Conservation (phyloP, 805 yeast species). For the Ogataea chonburiensis region DNA sequence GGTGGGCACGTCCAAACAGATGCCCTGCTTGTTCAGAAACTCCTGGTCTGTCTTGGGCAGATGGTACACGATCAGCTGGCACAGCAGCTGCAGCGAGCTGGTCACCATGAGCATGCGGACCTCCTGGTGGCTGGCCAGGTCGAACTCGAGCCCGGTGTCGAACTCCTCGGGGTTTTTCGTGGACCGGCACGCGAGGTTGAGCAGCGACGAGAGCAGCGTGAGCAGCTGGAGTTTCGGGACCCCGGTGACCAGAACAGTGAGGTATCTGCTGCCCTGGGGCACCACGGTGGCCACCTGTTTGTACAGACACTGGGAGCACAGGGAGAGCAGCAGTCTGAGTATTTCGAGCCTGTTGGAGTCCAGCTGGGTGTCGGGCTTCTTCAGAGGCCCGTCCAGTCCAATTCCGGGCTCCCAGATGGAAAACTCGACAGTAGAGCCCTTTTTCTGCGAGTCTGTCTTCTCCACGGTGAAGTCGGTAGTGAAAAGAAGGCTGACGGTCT, state of each 20-base stretch:
- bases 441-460: slow-evolving; percentile 4
- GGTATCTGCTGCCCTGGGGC: slow-evolving; percentile 56
- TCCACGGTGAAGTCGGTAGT: slow-evolving; percentile 55
- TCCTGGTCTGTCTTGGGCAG: slow-evolving; percentile 47
- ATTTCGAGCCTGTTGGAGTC: slow-evolving; percentile 71
- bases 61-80: slow-evolving; percentile 61
- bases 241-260: slow-evolving; percentile 52
- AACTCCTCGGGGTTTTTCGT: slow-evolving; percentile 35
- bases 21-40: slow-evolving; percentile 37
- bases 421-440: slow-evolving; percentile 35
- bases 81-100: slow-evolving; percentile 59
- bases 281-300: slow-evolving; percentile 41
- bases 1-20: slow-evolving; percentile 35
- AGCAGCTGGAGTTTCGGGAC: slow-evolving; percentile 48
- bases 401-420: slow-evolving; percentile 82
- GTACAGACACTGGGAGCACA: slow-evolving; percentile 65
- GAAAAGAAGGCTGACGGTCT: slow-evolving; percentile 50
- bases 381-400: slow-evolving; percentile 39
- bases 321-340: slow-evolving; percentile 55
- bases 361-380: slow-evolving; percentile 39
- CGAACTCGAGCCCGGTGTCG: slow-evolving; percentile 46
- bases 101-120: slow-evolving; percentile 49
- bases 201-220: slow-evolving; percentile 63
- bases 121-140: slow-evolving; percentile 33
- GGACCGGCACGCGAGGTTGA: slow-evolving; percentile 61